These are phyloP conservation scores for Iberis pinnata DNA, from an alignment of 345 rosid genomes.

Conservation along the genomic window DNA sequence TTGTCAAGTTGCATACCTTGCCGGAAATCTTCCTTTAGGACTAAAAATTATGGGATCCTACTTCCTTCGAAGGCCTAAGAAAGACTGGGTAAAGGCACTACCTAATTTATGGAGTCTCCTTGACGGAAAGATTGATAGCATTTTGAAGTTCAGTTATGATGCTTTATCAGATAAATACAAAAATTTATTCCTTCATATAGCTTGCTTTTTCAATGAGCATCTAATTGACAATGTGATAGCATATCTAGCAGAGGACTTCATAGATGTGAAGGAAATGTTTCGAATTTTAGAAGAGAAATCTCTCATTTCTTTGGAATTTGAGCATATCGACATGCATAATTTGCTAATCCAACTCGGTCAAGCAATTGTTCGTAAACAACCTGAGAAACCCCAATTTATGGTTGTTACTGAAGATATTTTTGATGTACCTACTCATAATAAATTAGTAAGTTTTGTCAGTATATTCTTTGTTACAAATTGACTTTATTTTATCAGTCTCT, in stretches of 20 bases:
- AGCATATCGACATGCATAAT: not conserved
- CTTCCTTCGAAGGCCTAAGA: not conserved
- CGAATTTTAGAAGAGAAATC: not conserved
- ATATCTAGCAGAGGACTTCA: not conserved
- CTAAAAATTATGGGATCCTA: conserved; percentile 24
- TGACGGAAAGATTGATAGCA: too few relatives aligned
- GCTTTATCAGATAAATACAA: too few relatives aligned
- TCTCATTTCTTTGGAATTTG: not conserved
- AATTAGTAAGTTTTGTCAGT: not conserved
- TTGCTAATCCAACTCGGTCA: not conserved
- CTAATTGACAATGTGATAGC: not conserved
- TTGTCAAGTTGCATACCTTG: not conserved
- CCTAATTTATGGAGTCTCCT: too few relatives aligned
- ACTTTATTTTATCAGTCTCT: too few relatives aligned
- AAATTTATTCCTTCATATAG: too few relatives aligned
- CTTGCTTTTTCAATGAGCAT: too few relatives aligned
- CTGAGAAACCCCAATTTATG: not conserved
- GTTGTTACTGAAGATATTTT: not conserved
- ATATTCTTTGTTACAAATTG: too few relatives aligned
- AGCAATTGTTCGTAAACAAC: not conserved
- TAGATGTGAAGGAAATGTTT: not conserved
- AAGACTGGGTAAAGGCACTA: conserved; percentile 8
- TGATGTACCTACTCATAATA: not conserved
- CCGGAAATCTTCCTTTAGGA: conserved; percentile 25
- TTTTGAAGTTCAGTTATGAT: too few relatives aligned